A percentile compares a stretch with the other conserved stretches of the same genome.
Evolutionary conservation across 345 rosid genomes (phyloP).

Genomic region (Reutealis trisperma): DNA sequence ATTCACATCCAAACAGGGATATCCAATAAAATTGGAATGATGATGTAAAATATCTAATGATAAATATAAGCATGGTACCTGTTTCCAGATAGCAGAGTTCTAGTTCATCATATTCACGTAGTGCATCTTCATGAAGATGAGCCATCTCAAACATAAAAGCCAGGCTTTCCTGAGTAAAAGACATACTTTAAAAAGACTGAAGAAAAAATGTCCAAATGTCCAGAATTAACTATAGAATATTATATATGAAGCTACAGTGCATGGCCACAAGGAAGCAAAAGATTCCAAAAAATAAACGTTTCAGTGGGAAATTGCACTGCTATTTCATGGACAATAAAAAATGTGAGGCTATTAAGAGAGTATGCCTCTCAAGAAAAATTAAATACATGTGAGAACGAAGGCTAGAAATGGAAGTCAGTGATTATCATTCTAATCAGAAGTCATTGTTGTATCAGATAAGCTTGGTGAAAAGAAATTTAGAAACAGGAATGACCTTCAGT

Average conservation of each 20-base stretch:
- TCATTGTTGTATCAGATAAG: slow-evolving; percentile 18
- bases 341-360: background rate
- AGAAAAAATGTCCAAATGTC: slow-evolving; percentile 15
- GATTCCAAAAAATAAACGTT: slow-evolving; percentile 9
- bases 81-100: slow-evolving; percentile 96
- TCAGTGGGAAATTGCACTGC: slow-evolving; percentile 1
- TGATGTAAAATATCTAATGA: background rate
- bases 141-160: slow-evolving; percentile 99
- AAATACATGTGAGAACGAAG: background rate
- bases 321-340: slow-evolving; percentile 5
- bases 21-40: background rate
- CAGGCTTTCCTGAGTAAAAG: slow-evolving; percentile 79
- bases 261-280: slow-evolving; percentile 18
- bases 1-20: background rate
- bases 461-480: slow-evolving; percentile 17
- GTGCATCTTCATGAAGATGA: slow-evolving; percentile 91
- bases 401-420: background rate
- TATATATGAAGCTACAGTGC: slow-evolving; percentile 13
- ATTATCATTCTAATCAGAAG: slow-evolving; percentile 6
- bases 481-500: slow-evolving; percentile 71
- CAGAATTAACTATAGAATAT: slow-evolving; percentile 22
- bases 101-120: slow-evolving; percentile 94
- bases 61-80: slow-evolving; percentile 40
- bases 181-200: slow-evolving; percentile 12
- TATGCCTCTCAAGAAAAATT: slow-evolving; percentile 18